phyloP scores from a whole-genome alignment of 2,329 filamentous ascomycete genomes.

The Spiromastix sp. region DNA sequence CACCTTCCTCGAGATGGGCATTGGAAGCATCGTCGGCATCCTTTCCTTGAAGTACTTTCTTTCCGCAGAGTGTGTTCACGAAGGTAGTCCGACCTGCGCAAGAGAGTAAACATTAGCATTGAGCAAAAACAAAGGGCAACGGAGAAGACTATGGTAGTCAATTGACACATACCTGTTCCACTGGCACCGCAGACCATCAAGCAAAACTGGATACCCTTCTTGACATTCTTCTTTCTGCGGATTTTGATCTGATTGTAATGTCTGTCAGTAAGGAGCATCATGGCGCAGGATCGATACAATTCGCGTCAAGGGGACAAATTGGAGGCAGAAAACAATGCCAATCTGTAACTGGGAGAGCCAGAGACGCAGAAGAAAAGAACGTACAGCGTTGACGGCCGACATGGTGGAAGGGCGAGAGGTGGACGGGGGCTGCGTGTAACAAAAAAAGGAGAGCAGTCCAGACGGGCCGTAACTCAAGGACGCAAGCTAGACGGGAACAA shows the following conservation, averaged over 20 bases:
- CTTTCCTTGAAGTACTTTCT: slow-evolving; percentile 82
- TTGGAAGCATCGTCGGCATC: slow-evolving; percentile 82
- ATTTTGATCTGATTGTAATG: slow-evolving; percentile 65
- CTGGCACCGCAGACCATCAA: slow-evolving; percentile 99
- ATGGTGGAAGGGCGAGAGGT: slow-evolving; percentile 28
- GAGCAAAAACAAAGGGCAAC: slow-evolving; percentile 10
- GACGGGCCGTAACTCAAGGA: no score
- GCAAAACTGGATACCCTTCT: slow-evolving; percentile 99
- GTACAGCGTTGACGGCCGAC: slow-evolving; percentile 46
- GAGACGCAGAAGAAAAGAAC: slow-evolving; percentile 11
- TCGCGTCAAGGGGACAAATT: background rate
- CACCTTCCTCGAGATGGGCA: slow-evolving; percentile 89
- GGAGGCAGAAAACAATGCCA: background rate
- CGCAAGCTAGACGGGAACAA: no score
- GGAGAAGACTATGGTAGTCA: slow-evolving; percentile 7
- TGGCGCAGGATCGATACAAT: background rate
- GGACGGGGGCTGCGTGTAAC: no score
- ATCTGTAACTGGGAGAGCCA: background rate
- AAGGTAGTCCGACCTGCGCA: slow-evolving; percentile 84
- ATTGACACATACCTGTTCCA: slow-evolving; percentile 66
- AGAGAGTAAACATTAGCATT: slow-evolving; percentile 5
- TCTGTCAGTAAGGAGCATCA: slow-evolving; percentile 8
- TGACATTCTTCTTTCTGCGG: slow-evolving; percentile 99
- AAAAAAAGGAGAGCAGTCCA: no score
- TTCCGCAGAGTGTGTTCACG: slow-evolving; percentile 97